phyloP scores from a whole-genome alignment of 192 early-diverging fungal genomes.

The Oehlia diaphana region DNA sequence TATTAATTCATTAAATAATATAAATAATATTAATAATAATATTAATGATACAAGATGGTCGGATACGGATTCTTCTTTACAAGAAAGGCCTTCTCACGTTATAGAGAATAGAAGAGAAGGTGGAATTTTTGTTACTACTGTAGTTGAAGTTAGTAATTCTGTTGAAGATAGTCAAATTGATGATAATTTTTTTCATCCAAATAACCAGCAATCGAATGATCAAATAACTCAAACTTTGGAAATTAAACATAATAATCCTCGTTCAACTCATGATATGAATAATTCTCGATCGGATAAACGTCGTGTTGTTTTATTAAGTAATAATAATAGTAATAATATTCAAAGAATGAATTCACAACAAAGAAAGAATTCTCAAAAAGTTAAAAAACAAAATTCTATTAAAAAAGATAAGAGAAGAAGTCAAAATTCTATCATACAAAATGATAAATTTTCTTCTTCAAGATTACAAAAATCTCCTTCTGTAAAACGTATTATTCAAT shows the following conservation, averaged over 20 bases:
- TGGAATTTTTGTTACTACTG: too few relatives aligned
- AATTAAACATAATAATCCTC: neutral
- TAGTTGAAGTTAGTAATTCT: too few relatives aligned
- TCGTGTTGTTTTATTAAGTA: neutral
- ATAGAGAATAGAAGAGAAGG: too few relatives aligned
- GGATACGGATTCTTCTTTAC: neutral
- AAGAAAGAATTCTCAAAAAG: neutral
- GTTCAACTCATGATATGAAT: neutral
- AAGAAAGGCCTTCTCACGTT: too few relatives aligned
- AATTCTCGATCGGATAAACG: neutral
- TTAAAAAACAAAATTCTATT: neutral
- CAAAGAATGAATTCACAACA: neutral
- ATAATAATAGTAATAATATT: neutral
- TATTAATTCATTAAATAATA: too few relatives aligned
- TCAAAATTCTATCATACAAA: neutral
- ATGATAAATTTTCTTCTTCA: neutral
- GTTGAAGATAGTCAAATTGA: too few relatives aligned
- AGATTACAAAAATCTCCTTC: neutral
- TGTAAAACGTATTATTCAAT: neutral
- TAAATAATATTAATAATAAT: neutral
- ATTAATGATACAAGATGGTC: neutral
- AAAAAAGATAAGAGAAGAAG: neutral
- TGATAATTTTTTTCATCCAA: too few relatives aligned
- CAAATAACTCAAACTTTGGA: neutral
- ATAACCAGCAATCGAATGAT: neutral